A percentile compares a stretch with the other conserved stretches of the same genome.
Conservation (phyloP, 192 early-diverging fungal genomes). For the Chytriomyces confervae region DNA sequence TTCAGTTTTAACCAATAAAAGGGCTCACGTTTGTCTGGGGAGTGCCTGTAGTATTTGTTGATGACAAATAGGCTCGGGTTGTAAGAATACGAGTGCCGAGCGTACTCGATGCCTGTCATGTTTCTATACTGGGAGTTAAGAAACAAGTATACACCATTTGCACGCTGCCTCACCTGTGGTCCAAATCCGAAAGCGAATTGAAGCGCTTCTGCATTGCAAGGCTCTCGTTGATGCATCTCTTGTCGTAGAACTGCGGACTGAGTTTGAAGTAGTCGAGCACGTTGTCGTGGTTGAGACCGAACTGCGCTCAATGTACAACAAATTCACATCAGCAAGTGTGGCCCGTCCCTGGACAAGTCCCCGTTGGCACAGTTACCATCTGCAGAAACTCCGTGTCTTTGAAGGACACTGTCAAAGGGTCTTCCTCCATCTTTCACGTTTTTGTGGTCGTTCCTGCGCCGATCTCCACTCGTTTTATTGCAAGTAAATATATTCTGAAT, state of each 20-base stretch:
- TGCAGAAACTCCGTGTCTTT: slow-evolving; percentile 59
- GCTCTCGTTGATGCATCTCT: slow-evolving; percentile 52
- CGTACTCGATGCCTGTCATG: slow-evolving; percentile 49
- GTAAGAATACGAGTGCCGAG: slow-evolving; percentile 18
- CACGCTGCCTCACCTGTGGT: slow-evolving; percentile 10
- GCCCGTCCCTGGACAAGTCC: background rate
- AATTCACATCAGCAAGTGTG: background rate
- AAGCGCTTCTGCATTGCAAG: slow-evolving; percentile 57
- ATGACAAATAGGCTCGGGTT: slow-evolving; percentile 49
- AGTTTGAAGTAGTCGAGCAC: slow-evolving; percentile 55
- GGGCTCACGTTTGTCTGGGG: slow-evolving; percentile 40
- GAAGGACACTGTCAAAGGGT: slow-evolving; percentile 52
- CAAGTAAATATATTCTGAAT: background rate
- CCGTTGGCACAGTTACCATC: slow-evolving; percentile 18
- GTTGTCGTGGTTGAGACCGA: slow-evolving; percentile 50
- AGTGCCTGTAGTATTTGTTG: slow-evolving; percentile 38
- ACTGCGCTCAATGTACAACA: slow-evolving; percentile 9
- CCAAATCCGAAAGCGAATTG: slow-evolving; percentile 41
- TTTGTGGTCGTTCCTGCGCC: background rate
- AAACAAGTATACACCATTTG: background rate
- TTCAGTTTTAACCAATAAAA: slow-evolving; percentile 6
- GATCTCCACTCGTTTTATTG: background rate
- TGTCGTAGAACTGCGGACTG: slow-evolving; percentile 56
- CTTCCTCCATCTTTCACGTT: slow-evolving; percentile 30
- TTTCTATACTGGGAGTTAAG: background rate